These are phyloP conservation scores for Chaetomiaceae sp. DNA, from an alignment of 2,329 filamentous ascomycete genomes.

Conservation along the genomic window DNA sequence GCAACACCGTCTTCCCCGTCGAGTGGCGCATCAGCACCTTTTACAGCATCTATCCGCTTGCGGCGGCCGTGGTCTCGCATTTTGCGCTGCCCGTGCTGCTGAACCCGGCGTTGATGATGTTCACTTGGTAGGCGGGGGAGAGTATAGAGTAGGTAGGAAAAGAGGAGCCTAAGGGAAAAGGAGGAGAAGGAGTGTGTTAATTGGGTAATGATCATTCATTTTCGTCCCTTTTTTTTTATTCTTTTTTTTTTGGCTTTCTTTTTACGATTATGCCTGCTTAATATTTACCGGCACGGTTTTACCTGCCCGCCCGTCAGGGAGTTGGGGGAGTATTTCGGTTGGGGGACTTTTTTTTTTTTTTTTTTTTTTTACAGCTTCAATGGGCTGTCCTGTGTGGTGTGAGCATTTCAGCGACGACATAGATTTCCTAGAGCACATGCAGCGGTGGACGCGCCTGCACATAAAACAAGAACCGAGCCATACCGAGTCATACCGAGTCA, in stretches of 20 bases:
- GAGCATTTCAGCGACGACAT: slow-evolving; percentile 6
- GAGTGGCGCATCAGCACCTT: slow-evolving; percentile 54
- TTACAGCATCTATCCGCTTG: slow-evolving; percentile 56
- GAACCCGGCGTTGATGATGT: slow-evolving; percentile 61
- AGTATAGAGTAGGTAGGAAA: no score
- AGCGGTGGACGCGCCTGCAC: background rate
- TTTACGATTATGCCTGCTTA: background rate
- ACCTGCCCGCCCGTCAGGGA: background rate
- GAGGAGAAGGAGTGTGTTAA: no score
- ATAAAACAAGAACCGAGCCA: no score
- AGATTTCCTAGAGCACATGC: slow-evolving; percentile 9
- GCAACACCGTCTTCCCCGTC: slow-evolving; percentile 42
- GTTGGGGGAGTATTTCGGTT: background rate
- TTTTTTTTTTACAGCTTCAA: no score
- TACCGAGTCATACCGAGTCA: no score
- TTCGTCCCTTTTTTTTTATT: background rate
- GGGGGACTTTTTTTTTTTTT: background rate
- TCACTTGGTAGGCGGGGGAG: slow-evolving; percentile 50
- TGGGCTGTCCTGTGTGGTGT: background rate
- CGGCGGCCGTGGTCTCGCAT: slow-evolving; percentile 48
- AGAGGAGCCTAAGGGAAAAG: no score
- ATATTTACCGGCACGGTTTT: background rate
- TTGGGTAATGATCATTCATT: background rate
- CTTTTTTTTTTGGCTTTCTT: background rate
- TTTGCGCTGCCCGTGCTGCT: slow-evolving; percentile 56